Conservation (phyloP, 2,329 filamentous ascomycete genomes). For the Ustulina deusta region DNA sequence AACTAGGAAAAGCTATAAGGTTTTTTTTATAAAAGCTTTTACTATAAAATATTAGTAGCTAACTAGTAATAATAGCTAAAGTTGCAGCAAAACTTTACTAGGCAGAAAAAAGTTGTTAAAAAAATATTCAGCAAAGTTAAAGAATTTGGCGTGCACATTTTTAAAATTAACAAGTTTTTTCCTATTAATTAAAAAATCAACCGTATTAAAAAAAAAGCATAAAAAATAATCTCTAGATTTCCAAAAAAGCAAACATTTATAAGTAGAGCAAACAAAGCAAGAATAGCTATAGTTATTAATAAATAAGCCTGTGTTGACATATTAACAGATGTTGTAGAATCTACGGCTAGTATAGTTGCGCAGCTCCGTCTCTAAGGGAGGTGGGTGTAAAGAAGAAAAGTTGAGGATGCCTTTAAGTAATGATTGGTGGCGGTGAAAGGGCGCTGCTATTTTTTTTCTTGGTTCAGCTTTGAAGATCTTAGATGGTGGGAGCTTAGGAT, state of each 20-base stretch:
- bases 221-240: constrained; percentile 45
- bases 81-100: constrained; percentile 33
- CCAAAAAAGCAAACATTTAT: constrained; percentile 44
- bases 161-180: constrained; percentile 36
- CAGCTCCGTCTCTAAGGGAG: constrained; percentile 29
- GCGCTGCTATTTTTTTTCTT: constrained; percentile 24
- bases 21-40: constrained; percentile 45
- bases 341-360: constrained; percentile 34
- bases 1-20: constrained; percentile 44
- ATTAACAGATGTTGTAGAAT: constrained; percentile 39
- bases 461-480: too few relatives aligned
- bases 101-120: constrained; percentile 47
- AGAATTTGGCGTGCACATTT: constrained; percentile 35
- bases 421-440: constrained; percentile 39
- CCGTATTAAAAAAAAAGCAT: constrained; percentile 42
- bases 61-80: constrained; percentile 3
- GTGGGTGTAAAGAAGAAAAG: constrained; percentile 33
- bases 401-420: constrained; percentile 39
- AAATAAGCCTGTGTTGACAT: constrained; percentile 36
- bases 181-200: constrained; percentile 39
- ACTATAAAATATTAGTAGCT: constrained; percentile 38
- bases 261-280: constrained; percentile 44
- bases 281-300: constrained; percentile 40
- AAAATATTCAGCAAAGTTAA: constrained; percentile 45
- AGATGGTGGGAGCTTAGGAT: too few relatives aligned